These are phyloP conservation scores for Dictyostelium firmibasis DNA, from an alignment of 78 protist species.

Conservation along the genomic window DNA sequence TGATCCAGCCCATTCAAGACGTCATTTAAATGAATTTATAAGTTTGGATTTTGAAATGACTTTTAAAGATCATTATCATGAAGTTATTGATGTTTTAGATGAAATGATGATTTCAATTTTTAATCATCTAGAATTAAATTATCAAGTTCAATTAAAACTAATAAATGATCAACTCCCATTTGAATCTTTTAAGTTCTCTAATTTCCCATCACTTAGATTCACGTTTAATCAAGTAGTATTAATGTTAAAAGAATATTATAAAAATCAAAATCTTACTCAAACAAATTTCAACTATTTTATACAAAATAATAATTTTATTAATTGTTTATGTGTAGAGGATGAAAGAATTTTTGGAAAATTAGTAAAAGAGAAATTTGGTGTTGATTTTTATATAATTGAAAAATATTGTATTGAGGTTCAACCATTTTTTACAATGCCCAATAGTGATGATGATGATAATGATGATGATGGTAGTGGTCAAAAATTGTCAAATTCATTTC, in stretches of 20 bases:
- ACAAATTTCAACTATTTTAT: no score
- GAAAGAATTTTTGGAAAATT: constrained; percentile 95
- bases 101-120: constrained; percentile 90
- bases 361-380: constrained; percentile 92
- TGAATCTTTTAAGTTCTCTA: constrained; percentile 74
- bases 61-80: constrained; percentile 94
- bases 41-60: constrained; percentile 99
- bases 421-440: constrained; percentile 99
- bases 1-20: constrained; percentile 96
- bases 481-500: constrained; percentile 96
- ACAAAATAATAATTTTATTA: constrained; percentile 33
- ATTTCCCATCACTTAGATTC: constrained; percentile 81
- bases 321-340: constrained; percentile 51
- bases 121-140: constrained; percentile 74
- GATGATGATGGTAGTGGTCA: no score
- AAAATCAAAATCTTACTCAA: neutral
- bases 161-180: constrained; percentile 84
- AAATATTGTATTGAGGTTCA: constrained; percentile 91
- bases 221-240: constrained; percentile 82
- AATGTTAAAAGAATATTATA: constrained; percentile 84
- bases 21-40: constrained; percentile 99
- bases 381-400: constrained; percentile 97
- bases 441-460: constrained; percentile 83
- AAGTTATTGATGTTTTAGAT: constrained; percentile 92
- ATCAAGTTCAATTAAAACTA: constrained; percentile 67